These are phyloP conservation scores for Aphanomyces invadans DNA, from an alignment of 352 stramenopile species.

Conservation along the genomic window DNA sequence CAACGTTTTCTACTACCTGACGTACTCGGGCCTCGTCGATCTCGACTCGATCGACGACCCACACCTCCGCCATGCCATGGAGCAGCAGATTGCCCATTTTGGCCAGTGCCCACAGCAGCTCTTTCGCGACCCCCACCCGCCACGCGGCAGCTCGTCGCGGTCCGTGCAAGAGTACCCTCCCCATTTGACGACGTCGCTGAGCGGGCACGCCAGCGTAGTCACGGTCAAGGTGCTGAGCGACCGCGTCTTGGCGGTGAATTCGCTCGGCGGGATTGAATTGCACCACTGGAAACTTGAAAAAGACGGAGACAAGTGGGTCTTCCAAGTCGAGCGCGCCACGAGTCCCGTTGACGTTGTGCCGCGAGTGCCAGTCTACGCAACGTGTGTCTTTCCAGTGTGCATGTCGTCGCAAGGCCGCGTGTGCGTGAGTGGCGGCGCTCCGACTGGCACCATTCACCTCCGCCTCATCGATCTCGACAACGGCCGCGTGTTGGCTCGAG, in stretches of 20 bases:
- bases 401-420: slow-evolving; percentile 69
- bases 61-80: slow-evolving; percentile 88
- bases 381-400: slow-evolving; percentile 40
- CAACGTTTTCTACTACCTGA: slow-evolving; percentile 95
- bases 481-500: slow-evolving; percentile 70
- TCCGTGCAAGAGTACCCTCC: slow-evolving; percentile 9
- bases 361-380: slow-evolving; percentile 49
- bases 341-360: slow-evolving; percentile 77
- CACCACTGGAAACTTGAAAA: slow-evolving; percentile 68
- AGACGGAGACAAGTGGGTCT: slow-evolving; percentile 34
- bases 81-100: slow-evolving; percentile 98
- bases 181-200: slow-evolving; percentile 32
- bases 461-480: slow-evolving; percentile 74
- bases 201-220: slow-evolving; percentile 45
- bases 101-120: slow-evolving; percentile 97
- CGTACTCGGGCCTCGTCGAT: slow-evolving; percentile 93
- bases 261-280: slow-evolving; percentile 76
- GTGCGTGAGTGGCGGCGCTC: slow-evolving; percentile 57
- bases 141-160: slow-evolving; percentile 34
- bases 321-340: slow-evolving; percentile 59
- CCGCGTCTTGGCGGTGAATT: slow-evolving; percentile 71
- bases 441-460: slow-evolving; percentile 65
- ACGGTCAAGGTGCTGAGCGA: slow-evolving; percentile 69
- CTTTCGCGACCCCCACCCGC: slow-evolving; percentile 70
- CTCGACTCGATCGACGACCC: slow-evolving; percentile 94